These are phyloP conservation scores for Petunia secreta DNA, from an alignment of 257 asterid genomes.

Conservation along the genomic window DNA sequence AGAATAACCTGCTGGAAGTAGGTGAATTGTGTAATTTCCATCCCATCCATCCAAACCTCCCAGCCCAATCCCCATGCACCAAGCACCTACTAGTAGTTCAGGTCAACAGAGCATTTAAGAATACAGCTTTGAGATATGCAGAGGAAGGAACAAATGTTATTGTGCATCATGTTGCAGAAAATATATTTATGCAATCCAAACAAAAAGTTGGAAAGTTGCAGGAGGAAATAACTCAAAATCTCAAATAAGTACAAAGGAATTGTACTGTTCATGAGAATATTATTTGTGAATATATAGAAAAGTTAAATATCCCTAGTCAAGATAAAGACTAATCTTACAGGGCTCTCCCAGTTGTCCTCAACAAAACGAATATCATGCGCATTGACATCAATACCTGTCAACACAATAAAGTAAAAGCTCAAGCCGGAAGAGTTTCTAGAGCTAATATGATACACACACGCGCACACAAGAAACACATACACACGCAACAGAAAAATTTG, in stretches of 20 bases:
- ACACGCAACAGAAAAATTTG: not conserved
- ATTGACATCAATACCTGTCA: slow-evolving; percentile 84
- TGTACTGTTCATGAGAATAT: slow-evolving; percentile 11
- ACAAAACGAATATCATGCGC: slow-evolving; percentile 98
- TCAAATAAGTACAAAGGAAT: slow-evolving; percentile 14
- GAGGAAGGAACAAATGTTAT: not conserved
- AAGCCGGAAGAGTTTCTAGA: slow-evolving; percentile 16
- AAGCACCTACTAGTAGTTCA: slow-evolving; percentile 68
- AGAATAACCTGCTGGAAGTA: slow-evolving; percentile 93
- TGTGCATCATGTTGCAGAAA: not conserved
- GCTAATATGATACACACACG: not conserved
- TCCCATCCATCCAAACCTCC: slow-evolving; percentile 99
- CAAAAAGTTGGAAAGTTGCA: slow-evolving; percentile 11
- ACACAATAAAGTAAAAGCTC: slow-evolving; percentile 28
- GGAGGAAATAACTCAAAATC: not conserved
- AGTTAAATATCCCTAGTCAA: slow-evolving; percentile 10
- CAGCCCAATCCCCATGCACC: slow-evolving; percentile 99
- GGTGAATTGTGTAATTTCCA: slow-evolving; percentile 99
- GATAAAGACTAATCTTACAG: slow-evolving; percentile 62
- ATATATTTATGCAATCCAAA: not conserved
- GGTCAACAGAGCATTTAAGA: slow-evolving; percentile 24
- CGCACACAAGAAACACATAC: not conserved
- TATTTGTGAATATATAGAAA: slow-evolving; percentile 19
- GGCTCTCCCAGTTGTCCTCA: slow-evolving; percentile 99
- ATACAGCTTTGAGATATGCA: slow-evolving; percentile 9